A percentile compares a stretch with the other conserved stretches of the same genome.
Evolutionary conservation across 2,329 filamentous ascomycete genomes (phyloP).

Genomic region (Lizonia empirigonia): DNA sequence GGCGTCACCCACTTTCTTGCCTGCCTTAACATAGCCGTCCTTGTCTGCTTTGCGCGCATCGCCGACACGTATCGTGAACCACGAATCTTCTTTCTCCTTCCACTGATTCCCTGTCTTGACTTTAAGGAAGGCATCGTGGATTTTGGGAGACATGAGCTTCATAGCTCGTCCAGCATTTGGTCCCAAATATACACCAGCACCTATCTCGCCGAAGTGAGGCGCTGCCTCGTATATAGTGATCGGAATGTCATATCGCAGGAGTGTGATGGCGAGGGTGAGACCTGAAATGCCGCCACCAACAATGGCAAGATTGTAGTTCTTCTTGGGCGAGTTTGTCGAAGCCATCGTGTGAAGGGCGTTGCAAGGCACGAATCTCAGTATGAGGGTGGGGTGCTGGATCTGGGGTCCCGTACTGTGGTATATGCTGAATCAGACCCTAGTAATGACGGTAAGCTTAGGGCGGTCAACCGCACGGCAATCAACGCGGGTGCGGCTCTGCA

Average conservation of each 20-base stretch:
- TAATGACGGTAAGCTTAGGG: not conserved
- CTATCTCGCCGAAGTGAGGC: slow-evolving; percentile 61
- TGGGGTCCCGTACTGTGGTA: not conserved
- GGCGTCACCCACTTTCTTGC: slow-evolving; percentile 39
- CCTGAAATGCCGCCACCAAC: slow-evolving; percentile 66
- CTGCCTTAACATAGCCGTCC: slow-evolving; percentile 34
- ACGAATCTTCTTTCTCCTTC: slow-evolving; percentile 29
- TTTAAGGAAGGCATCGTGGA: slow-evolving; percentile 49
- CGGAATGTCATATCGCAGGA: slow-evolving; percentile 54
- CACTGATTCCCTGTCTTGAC: slow-evolving; percentile 49
- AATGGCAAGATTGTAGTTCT: slow-evolving; percentile 59
- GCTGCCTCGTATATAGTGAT: slow-evolving; percentile 64
- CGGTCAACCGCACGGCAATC: slow-evolving; percentile 8
- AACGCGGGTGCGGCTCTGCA: slow-evolving; percentile 12
- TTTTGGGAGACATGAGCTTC: slow-evolving; percentile 56
- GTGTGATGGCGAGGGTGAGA: slow-evolving; percentile 59
- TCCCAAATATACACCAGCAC: slow-evolving; percentile 63
- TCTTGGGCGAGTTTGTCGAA: slow-evolving; percentile 26
- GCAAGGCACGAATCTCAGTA: not conserved
- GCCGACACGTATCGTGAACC: slow-evolving; percentile 43
- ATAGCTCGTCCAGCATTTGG: slow-evolving; percentile 63
- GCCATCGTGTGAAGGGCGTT: slow-evolving; percentile 24
- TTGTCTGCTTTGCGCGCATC: slow-evolving; percentile 40
- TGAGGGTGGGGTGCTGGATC: not conserved
- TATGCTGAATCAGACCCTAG: not conserved